phyloP scores from a whole-genome alignment of 2,329 filamentous ascomycete genomes.

The Xylaria sp. region DNA sequence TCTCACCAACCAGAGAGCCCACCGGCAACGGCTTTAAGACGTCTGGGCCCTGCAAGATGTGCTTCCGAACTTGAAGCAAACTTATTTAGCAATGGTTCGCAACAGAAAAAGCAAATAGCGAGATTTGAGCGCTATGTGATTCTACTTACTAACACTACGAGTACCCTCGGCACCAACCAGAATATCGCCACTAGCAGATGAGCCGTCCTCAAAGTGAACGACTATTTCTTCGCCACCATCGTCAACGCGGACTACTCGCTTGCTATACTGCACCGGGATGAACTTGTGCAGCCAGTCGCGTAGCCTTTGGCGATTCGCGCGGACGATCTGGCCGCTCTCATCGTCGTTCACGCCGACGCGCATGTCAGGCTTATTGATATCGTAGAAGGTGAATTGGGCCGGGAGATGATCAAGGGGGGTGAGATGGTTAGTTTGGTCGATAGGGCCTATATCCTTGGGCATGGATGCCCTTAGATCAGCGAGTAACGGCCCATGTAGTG shows the following conservation, averaged over 20 bases:
- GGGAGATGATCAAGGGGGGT: constrained; percentile 4
- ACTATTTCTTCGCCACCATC: background rate
- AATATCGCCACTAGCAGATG: constrained; percentile 42
- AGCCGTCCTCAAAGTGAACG: constrained; percentile 45
- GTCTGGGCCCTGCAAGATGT: constrained; percentile 12
- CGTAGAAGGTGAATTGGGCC: constrained; percentile 11
- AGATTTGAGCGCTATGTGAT: background rate
- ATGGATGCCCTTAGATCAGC: constrained; percentile 6
- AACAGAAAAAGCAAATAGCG: background rate
- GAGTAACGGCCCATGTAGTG: constrained; percentile 14
- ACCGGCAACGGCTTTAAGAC: constrained; percentile 15
- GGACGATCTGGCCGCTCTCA: constrained; percentile 36
- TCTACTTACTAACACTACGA: constrained; percentile 42
- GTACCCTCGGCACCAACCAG: constrained; percentile 48
- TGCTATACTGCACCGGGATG: constrained; percentile 14
- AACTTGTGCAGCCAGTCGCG: constrained; percentile 8
- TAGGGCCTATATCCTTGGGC: background rate
- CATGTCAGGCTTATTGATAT: constrained; percentile 1
- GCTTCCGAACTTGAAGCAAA: constrained; percentile 8
- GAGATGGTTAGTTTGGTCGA: constrained; percentile 27
- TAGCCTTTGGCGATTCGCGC: constrained; percentile 10
- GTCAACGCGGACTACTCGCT: constrained; percentile 2
- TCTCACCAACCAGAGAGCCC: constrained; percentile 16
- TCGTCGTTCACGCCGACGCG: constrained; percentile 8
- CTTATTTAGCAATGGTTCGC: background rate